phyloP scores from a whole-genome alignment of 768 basidiomycete species.

The Paxillus ammoniavirescens region DNA sequence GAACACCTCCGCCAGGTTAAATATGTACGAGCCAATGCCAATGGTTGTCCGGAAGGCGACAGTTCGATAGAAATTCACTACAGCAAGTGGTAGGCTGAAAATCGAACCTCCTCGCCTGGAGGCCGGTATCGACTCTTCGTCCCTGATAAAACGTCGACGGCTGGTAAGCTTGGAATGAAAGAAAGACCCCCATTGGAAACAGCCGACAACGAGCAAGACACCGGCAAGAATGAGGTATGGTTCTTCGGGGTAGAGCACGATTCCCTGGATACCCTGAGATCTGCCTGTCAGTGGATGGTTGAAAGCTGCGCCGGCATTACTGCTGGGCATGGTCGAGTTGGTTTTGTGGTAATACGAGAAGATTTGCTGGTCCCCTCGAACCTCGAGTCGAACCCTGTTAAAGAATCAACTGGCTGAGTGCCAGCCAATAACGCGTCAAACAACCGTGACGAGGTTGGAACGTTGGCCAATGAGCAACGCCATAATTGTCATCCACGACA shows the following conservation, averaged over 20 bases:
- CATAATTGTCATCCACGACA: constrained; percentile 32
- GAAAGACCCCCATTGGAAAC: constrained; percentile 17
- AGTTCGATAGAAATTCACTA: constrained; percentile 34
- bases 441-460: too few species aligned
- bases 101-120: constrained; percentile 12
- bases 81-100: constrained; percentile 26
- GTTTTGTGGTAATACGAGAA: not conserved
- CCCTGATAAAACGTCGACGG: constrained; percentile 2
- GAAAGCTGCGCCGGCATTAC: not conserved
- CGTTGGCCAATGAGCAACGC: constrained; percentile 31
- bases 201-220: constrained; percentile 15
- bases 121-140: not conserved
- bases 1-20: constrained; percentile 42
- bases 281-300: not conserved
- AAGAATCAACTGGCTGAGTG: too few species aligned
- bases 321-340: constrained; percentile 1
- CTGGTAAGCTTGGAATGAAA: constrained; percentile 14
- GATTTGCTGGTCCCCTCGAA: too few species aligned
- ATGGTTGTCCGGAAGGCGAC: constrained; percentile 37
- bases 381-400: too few species aligned
- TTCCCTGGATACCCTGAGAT: constrained; percentile 5
- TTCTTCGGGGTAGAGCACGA: constrained; percentile 14
- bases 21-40: constrained; percentile 34
- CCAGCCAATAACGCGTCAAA: constrained; percentile 8
- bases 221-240: constrained; percentile 11